phyloP scores from a whole-genome alignment of 139 green algal species.

The Gonium pectorale region DNA sequence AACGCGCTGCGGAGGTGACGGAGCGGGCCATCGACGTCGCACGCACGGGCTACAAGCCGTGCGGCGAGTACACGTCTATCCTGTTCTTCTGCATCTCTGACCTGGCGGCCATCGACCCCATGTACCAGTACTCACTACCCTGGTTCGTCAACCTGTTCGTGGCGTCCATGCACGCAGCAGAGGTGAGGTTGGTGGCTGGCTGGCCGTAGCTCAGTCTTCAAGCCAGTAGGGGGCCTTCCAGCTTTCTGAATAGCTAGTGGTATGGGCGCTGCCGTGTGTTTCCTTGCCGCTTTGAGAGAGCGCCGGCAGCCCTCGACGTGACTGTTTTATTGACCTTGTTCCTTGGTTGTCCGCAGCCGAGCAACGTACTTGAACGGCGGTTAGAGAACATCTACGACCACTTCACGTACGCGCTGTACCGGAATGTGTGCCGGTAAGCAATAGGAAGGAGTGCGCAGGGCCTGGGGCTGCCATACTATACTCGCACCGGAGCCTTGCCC shows the following conservation, averaged over 20 bases:
- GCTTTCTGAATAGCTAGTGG: too few relatives aligned
- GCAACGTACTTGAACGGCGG: constrained; percentile 59
- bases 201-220: too few relatives aligned
- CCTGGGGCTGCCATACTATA: too few relatives aligned
- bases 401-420: constrained; percentile 84
- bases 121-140: constrained; percentile 86
- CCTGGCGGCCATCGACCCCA: constrained; percentile 76
- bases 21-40: constrained; percentile 79
- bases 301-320: too few relatives aligned
- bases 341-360: constrained; percentile 41
- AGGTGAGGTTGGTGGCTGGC: too few relatives aligned
- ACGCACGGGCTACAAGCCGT: constrained; percentile 75
- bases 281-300: too few relatives aligned
- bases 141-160: constrained; percentile 86
- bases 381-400: constrained; percentile 79
- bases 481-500: too few relatives aligned
- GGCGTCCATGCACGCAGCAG: constrained; percentile 59
- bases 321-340: too few relatives aligned
- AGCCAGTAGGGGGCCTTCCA: too few relatives aligned
- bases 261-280: too few relatives aligned
- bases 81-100: constrained; percentile 86
- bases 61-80: constrained; percentile 78
- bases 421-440: constrained; percentile 68
- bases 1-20: constrained; percentile 71
- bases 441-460: too few relatives aligned